Conservation (phyloP, 2,329 filamentous ascomycete genomes). For the Pseudogymnoascus sp. region DNA sequence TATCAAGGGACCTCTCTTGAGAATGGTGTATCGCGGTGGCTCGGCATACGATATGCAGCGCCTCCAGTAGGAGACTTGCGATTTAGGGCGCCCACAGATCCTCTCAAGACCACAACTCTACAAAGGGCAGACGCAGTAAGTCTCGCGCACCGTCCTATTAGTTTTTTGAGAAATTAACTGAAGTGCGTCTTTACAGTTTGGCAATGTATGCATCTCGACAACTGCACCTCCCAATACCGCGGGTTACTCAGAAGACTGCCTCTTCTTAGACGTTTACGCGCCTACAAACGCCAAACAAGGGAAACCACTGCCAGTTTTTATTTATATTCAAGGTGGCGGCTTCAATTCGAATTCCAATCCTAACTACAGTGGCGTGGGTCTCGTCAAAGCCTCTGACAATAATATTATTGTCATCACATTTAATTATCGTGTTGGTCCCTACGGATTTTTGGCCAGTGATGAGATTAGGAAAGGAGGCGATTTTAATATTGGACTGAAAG, state of each 20-base stretch:
- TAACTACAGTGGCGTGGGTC: conserved; percentile 53
- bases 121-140: conserved; percentile 26
- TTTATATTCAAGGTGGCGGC: conserved; percentile 54
- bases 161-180: not conserved
- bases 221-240: conserved; percentile 22
- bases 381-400: conserved; percentile 53
- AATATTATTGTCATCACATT: conserved; percentile 64
- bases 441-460: conserved; percentile 61
- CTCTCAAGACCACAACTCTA: conserved; percentile 30
- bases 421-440: conserved; percentile 71
- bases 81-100: conserved; percentile 63
- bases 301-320: conserved; percentile 55
- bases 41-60: conserved; percentile 69
- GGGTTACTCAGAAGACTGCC: conserved; percentile 56
- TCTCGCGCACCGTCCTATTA: not conserved
- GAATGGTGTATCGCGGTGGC: conserved; percentile 62
- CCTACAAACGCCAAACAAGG: conserved; percentile 44
- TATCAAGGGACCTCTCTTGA: conserved; percentile 52
- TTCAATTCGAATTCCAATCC: conserved; percentile 46
- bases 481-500: conserved; percentile 63
- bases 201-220: conserved; percentile 22
- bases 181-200: conserved; percentile 19
- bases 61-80: conserved; percentile 59
- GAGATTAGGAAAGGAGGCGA: conserved; percentile 46
- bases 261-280: conserved; percentile 61